Evolutionary conservation across 179 eudicot species (phyloP).

Genomic region (Gypsophila paniculata): DNA sequence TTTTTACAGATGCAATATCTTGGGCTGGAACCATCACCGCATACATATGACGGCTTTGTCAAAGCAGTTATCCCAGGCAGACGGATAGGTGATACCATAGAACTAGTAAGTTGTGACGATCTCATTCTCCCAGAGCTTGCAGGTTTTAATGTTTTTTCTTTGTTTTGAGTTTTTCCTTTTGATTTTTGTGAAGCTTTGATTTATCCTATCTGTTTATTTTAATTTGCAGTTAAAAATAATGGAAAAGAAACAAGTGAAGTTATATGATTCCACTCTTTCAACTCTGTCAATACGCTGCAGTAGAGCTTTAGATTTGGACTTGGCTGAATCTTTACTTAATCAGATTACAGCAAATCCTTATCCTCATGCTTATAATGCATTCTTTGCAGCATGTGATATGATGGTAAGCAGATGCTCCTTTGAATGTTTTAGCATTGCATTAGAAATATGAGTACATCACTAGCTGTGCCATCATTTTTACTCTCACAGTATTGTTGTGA

Average conservation of each 20-base stretch:
- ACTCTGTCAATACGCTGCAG: constrained; percentile 57
- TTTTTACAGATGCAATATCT: constrained; percentile 74
- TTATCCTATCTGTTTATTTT: not conserved
- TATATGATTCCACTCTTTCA: constrained; percentile 64
- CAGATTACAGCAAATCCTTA: constrained; percentile 35
- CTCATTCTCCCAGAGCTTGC: constrained; percentile 9
- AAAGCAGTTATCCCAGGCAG: constrained; percentile 50
- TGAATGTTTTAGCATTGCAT: constrained; percentile 6
- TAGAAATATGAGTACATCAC: not conserved
- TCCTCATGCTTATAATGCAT: constrained; percentile 54
- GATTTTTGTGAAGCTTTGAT: constrained; percentile 8
- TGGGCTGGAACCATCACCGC: constrained; percentile 65
- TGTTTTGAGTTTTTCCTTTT: no score
- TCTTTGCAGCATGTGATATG: constrained; percentile 61
- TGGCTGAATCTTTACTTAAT: constrained; percentile 63
- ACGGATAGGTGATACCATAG: constrained; percentile 41
- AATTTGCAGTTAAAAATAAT: constrained; percentile 57
- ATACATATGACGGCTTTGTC: constrained; percentile 58
- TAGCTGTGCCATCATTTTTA: constrained; percentile 6
- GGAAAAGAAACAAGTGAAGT: constrained; percentile 58
- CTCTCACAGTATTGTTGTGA: not conserved
- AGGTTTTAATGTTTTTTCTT: constrained; percentile 7
- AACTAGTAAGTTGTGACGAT: constrained; percentile 47
- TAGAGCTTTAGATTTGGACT: constrained; percentile 55
- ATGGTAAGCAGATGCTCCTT: constrained; percentile 41